phyloP scores from a whole-genome alignment of 192 early-diverging fungal species.

The Gaertneriomyces sp. region DNA sequence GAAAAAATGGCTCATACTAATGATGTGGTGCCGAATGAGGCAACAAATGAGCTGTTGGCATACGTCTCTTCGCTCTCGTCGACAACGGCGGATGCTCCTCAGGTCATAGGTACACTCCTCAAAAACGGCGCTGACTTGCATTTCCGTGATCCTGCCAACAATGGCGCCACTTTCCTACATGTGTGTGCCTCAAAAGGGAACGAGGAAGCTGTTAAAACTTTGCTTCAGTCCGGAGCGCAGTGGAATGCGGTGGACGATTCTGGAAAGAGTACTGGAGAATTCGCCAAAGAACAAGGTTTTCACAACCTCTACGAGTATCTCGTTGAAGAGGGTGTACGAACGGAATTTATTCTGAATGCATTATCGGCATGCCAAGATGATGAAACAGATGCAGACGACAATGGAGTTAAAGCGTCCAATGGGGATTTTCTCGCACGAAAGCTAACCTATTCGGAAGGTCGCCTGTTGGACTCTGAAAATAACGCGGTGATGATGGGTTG shows the following conservation, averaged over 20 bases:
- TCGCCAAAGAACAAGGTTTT: slow-evolving; percentile 68
- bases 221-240: slow-evolving; percentile 55
- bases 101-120: slow-evolving; percentile 1
- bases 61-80: slow-evolving; percentile 15
- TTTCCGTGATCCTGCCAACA: slow-evolving; percentile 1
- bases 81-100: background rate
- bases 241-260: slow-evolving; percentile 80
- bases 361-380: slow-evolving; percentile 43
- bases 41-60: background rate
- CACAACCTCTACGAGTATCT: slow-evolving; percentile 69
- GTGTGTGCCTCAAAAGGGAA: slow-evolving; percentile 24
- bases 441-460: slow-evolving; percentile 75
- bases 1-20: background rate
- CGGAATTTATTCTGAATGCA: slow-evolving; percentile 73
- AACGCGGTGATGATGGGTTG: slow-evolving; percentile 99
- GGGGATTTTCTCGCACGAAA: slow-evolving; percentile 73
- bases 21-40: background rate
- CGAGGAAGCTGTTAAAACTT: slow-evolving; percentile 14
- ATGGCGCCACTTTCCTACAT: slow-evolving; percentile 23
- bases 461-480: slow-evolving; percentile 76
- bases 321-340: slow-evolving; percentile 79
- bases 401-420: slow-evolving; percentile 48
- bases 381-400: slow-evolving; percentile 26
- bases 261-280: slow-evolving; percentile 78
- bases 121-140: slow-evolving; percentile 2